phyloP scores from a whole-genome alignment of 75 land plant species.

The Pinus taeda region DNA sequence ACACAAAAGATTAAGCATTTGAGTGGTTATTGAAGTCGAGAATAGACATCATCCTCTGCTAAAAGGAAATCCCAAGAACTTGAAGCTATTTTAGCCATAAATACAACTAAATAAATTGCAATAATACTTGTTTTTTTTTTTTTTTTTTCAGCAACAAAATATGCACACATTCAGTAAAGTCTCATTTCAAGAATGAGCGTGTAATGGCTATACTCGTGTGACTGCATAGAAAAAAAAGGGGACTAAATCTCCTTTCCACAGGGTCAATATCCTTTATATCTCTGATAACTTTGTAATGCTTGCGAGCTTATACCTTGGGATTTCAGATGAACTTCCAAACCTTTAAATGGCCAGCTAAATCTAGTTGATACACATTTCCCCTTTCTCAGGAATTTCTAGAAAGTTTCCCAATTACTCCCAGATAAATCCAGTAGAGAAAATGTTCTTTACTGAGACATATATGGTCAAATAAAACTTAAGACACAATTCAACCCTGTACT shows the following conservation, averaged over 20 bases:
- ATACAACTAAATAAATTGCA: constrained; percentile 1
- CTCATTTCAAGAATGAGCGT: no score
- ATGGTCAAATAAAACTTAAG: neutral
- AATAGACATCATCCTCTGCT: no score
- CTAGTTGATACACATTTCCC: neutral
- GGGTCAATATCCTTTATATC: no score
- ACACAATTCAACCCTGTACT: neutral
- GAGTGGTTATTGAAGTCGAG: no score
- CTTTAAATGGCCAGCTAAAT: neutral
- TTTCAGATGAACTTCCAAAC: neutral
- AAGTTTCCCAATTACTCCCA: no score
- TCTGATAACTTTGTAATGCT: neutral
- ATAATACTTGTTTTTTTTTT: neutral
- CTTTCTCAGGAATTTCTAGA: neutral
- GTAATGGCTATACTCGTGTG: no score
- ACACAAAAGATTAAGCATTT: no score
- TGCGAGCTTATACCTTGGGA: neutral
- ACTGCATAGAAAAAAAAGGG: no score
- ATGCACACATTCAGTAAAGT: no score
- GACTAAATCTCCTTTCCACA: no score
- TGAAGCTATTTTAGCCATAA: neutral
- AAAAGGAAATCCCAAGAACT: neutral
- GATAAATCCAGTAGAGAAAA: no score
- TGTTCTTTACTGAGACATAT: neutral
- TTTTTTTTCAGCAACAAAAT: no score